phyloP scores from a whole-genome alignment of 2,329 filamentous ascomycete genomes.

The Neofusicoccum umdonicola region DNA sequence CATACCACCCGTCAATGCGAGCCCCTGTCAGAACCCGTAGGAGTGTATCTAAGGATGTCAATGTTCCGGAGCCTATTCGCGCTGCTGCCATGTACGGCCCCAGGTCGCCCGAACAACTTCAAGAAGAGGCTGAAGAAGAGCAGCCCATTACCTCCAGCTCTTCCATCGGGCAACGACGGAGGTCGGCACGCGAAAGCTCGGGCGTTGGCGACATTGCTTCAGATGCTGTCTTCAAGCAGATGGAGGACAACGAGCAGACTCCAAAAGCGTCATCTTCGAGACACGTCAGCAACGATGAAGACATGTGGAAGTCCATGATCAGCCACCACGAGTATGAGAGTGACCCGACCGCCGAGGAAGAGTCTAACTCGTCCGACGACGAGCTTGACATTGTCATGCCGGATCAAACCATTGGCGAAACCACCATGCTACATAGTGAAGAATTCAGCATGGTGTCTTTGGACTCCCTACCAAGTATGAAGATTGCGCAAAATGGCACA shows the following conservation, averaged over 20 bases:
- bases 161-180: not conserved
- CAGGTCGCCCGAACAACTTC: not conserved
- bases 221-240: not conserved
- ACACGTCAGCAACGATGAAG: not conserved
- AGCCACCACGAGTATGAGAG: slow-evolving; percentile 7
- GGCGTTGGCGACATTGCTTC: not conserved
- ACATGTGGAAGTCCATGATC: slow-evolving; percentile 17
- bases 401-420: slow-evolving; percentile 35
- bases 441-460: slow-evolving; percentile 53
- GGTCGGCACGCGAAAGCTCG: not conserved
- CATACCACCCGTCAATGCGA: not conserved
- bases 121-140: not conserved
- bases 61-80: slow-evolving; percentile 3
- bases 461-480: slow-evolving; percentile 42
- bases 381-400: slow-evolving; percentile 11
- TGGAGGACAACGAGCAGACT: not conserved
- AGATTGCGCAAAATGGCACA: slow-evolving; percentile 24
- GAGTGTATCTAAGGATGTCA: not conserved
- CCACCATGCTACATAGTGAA: slow-evolving; percentile 48
- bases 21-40: not conserved
- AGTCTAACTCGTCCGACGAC: slow-evolving; percentile 7
- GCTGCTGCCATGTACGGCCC: slow-evolving; percentile 12
- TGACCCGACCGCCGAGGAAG: slow-evolving; percentile 1
- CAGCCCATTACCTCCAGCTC: not conserved
- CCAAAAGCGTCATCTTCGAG: not conserved